Evolutionary conservation across 306 rosid genomes (phyloP), one percentile per base, ranked within the genome.

Genomic region (Sophora flavescens): DNA sequence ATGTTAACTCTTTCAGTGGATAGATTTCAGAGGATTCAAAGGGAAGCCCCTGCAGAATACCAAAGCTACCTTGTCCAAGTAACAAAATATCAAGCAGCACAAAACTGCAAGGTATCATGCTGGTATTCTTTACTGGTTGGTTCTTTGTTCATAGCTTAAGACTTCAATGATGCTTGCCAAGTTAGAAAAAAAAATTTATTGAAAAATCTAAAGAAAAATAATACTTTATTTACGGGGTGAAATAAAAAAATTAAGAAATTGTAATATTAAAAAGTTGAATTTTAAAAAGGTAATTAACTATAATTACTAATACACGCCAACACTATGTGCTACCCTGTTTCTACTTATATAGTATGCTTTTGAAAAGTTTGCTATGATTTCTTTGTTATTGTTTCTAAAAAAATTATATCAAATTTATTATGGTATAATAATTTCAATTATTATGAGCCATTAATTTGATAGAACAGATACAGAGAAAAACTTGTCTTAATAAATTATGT

Each of bases 81-180:
- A 5, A 89, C 98, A 4, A 93, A 93, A 72, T 91, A 93, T 84
- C 96, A 93, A 68, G 97, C 91, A 14, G 98, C 98, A 6, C 89
- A 66, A 30, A 80, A 87, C 36, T 93, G 97, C 82, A 91, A 89
- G 93, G 97, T 90, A 63, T 18, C 14, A 41, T 38, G 28, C 61
- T 14, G 26, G 7, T 68, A 66, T 12, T 18, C 28, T 53, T 18
- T 26, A 36, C 12, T 22, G 22, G 1, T 39, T 22, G 22, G 1
- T 39, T 64, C 48, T 64, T 64, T 42, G 42, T 41, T 41, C 32
- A 41, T 11, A 44, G 14, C 58, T 4, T 41, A 41, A 18, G 17
- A 41, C 42, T 35, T 17, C 17, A 17, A 47, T 16, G 48, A 64
- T 17, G 36, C 54, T 30, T 30, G 32, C 32, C 2, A 30, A 30